Conservation (phyloP, 2,329 filamentous ascomycete species). For the Diaporthe aspalathi region DNA sequence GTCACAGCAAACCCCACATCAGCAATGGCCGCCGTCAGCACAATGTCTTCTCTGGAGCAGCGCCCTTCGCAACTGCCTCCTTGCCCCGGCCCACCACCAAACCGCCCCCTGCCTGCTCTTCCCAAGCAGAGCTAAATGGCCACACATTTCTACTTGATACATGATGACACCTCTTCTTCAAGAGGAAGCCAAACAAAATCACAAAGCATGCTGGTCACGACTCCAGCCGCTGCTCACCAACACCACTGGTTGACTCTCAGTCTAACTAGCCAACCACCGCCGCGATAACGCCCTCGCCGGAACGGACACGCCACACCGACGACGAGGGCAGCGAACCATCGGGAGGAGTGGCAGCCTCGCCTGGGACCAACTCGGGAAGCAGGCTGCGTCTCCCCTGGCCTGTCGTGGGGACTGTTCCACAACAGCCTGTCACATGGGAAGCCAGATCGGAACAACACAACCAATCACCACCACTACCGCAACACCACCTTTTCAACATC, state of each 20-base stretch:
- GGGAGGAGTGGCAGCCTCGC: constrained; percentile 11
- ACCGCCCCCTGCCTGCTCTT: constrained; percentile 72
- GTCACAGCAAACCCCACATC: constrained; percentile 3
- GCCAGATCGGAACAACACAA: constrained; percentile 16
- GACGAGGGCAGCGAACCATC: background rate
- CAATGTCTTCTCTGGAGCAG: constrained; percentile 50
- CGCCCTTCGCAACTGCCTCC: constrained; percentile 75
- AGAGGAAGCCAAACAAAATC: constrained; percentile 3
- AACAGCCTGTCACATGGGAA: constrained; percentile 22
- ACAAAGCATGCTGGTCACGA: constrained; percentile 14
- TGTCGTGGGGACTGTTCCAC: constrained; percentile 26
- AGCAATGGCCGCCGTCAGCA: constrained; percentile 40
- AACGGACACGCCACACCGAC: constrained; percentile 9
- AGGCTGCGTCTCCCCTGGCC: background rate
- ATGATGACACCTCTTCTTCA: background rate
- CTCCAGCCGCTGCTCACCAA: constrained; percentile 21
- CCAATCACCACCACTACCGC: constrained; percentile 17
- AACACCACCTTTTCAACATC: constrained; percentile 3
- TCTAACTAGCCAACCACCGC: background rate
- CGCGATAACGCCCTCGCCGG: constrained; percentile 1
- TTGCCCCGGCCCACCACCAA: constrained; percentile 74
- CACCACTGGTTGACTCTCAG: constrained; percentile 11
- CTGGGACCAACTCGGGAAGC: background rate
- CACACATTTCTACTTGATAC: background rate
- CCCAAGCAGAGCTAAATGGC: constrained; percentile 67